These are phyloP conservation scores for Aspergillus nidulans DNA, from an alignment of 495 filamentous ascomycete genomes.

Conservation along the genomic window DNA sequence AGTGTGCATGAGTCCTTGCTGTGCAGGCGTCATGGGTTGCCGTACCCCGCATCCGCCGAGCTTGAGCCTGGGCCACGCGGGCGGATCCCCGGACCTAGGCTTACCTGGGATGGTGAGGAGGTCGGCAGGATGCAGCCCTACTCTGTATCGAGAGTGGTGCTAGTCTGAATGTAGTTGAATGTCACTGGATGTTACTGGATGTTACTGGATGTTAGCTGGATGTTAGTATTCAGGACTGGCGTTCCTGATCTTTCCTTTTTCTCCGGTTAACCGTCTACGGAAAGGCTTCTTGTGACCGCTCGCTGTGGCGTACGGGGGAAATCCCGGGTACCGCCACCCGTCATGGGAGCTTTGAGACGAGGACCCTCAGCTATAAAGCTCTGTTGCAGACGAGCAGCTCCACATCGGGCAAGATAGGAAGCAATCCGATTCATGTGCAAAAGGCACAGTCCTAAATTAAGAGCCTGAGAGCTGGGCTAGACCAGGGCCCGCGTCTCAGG, in stretches of 20 bases:
- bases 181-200: too few species aligned
- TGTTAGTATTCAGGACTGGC: not conserved
- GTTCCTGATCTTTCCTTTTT: not conserved
- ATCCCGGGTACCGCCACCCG: not conserved
- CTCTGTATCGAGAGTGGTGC: not conserved
- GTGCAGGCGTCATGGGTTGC: too few species aligned
- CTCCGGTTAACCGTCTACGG: not conserved
- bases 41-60: constrained; percentile 20
- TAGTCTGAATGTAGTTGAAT: too few species aligned
- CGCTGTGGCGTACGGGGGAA: not conserved
- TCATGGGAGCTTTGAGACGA: not conserved
- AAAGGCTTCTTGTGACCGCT: not conserved
- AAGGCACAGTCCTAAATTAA: constrained; percentile 1
- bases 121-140: not conserved
- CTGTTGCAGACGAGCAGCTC: constrained; percentile 1
- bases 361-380: not conserved
- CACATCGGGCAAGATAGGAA: constrained; percentile 22
- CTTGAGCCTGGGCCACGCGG: constrained; percentile 21
- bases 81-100: constrained; percentile 19
- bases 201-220: too few species aligned
- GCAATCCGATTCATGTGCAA: constrained; percentile 5
- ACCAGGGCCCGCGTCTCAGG: constrained; percentile 7
- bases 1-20: too few species aligned
- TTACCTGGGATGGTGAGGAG: not conserved
- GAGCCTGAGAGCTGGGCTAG: not conserved